phyloP scores from a whole-genome alignment of 139 green algal genomes.

The Chlorella sp. region DNA sequence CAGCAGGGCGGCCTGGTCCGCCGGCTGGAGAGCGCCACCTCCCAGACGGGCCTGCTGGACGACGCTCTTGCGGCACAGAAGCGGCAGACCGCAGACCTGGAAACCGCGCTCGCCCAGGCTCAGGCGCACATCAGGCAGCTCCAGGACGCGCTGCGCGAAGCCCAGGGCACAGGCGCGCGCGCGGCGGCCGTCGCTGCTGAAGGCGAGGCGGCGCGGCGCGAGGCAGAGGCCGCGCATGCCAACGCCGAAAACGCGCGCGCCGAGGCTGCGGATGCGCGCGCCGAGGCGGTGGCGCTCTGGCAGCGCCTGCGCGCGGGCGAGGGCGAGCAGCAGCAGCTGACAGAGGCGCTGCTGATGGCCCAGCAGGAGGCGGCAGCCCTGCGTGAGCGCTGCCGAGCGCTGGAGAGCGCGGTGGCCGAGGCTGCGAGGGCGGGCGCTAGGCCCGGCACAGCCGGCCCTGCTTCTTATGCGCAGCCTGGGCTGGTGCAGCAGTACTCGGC shows the following conservation, averaged over 20 bases:
- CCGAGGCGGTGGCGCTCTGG: no score
- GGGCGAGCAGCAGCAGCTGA: not conserved
- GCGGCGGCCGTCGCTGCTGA: no score
- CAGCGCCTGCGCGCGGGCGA: slow-evolving; percentile 6
- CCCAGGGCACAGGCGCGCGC: no score
- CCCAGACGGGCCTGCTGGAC: slow-evolving; percentile 8
- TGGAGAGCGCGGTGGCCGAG: not conserved
- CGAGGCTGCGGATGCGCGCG: no score
- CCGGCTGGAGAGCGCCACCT: not conserved
- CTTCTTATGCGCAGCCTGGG: no score
- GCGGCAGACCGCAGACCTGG: not conserved
- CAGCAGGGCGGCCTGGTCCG: not conserved
- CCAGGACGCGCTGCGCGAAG: slow-evolving; percentile 11
- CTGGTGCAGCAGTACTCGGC: no score
- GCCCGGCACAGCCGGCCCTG: no score
- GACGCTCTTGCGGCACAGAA: not conserved
- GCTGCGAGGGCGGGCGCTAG: not conserved
- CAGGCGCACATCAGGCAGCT: not conserved
- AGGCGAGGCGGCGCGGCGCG: no score
- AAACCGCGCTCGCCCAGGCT: slow-evolving; percentile 11
- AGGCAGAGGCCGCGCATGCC: no score
- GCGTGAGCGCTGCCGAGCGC: not conserved
- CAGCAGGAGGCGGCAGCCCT: not conserved
- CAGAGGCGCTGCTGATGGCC: slow-evolving; percentile 2
- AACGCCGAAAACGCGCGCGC: no score